These are phyloP conservation scores for Macrolepiota albuminosa DNA, from an alignment of 768 basidiomycete species.

Conservation along the genomic window DNA sequence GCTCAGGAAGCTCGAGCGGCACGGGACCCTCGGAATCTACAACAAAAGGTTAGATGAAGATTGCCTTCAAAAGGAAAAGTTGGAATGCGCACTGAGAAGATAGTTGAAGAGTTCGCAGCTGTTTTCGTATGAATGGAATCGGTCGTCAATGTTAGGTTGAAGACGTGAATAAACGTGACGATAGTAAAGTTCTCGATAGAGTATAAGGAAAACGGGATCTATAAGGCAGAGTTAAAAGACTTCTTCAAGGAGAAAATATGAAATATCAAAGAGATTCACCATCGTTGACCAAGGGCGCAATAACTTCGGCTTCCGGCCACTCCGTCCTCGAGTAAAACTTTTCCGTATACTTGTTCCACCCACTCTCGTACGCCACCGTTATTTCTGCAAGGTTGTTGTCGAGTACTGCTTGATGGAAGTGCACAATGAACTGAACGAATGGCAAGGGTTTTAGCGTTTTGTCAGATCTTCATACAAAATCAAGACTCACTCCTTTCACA, in stretches of 20 bases:
- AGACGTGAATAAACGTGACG: constrained; percentile 95
- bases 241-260: background rate
- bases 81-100: constrained; percentile 67
- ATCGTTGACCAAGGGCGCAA: constrained; percentile 91
- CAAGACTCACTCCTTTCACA: constrained; percentile 71
- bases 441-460: background rate
- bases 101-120: constrained; percentile 99
- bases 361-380: constrained; percentile 90
- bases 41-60: background rate
- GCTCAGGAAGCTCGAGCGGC: constrained; percentile 88
- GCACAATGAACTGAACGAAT: constrained; percentile 75
- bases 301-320: constrained; percentile 96
- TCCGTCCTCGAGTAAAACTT: constrained; percentile 92
- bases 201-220: constrained; percentile 94
- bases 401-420: constrained; percentile 90
- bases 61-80: background rate
- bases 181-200: constrained; percentile 95
- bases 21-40: constrained; percentile 93
- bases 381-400: constrained; percentile 91
- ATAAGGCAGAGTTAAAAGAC: background rate
- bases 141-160: constrained; percentile 93
- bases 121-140: constrained; percentile 97
- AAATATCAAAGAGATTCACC: constrained; percentile 40
- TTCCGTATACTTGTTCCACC: constrained; percentile 96
- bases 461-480: constrained; percentile 3